A percentile compares a stretch with the other conserved stretches of the same genome.
Conservation (phyloP, 1,284 basidiomycete species). For the Naganishia cerealis region DNA sequence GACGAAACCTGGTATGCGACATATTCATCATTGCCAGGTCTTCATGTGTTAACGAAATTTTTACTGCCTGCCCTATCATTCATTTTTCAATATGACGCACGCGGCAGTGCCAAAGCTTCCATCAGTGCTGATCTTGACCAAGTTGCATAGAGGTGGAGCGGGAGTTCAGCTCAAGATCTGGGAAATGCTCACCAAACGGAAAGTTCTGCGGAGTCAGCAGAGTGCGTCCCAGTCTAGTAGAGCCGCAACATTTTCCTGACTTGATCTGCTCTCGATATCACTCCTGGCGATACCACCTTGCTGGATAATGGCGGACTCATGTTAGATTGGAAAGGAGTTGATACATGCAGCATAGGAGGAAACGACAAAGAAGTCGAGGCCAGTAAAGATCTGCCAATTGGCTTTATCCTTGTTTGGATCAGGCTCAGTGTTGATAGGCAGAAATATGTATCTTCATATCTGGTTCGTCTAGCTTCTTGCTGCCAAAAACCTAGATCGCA, state of each 20-base stretch:
- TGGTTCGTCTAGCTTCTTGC: slow-evolving; percentile 11
- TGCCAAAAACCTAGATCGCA: background rate
- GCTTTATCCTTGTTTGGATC: slow-evolving; percentile 20
- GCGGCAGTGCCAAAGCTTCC: background rate
- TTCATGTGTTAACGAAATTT: background rate
- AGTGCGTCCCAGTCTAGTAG: background rate
- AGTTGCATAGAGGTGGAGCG: slow-evolving; percentile 11
- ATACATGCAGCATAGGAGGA: background rate
- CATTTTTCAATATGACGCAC: background rate
- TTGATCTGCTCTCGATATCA: background rate
- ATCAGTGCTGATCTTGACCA: slow-evolving; percentile 7
- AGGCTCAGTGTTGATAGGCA: slow-evolving; percentile 6
- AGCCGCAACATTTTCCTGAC: background rate
- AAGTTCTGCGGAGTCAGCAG: background rate
- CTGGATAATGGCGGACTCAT: no score
- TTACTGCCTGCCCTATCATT: background rate
- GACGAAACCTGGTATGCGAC: no score
- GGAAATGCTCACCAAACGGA: slow-evolving; percentile 15
- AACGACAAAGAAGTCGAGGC: background rate
- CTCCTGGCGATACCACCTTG: no score
- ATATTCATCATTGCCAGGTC: background rate
- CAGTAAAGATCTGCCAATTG: slow-evolving; percentile 4
- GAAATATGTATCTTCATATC: background rate
- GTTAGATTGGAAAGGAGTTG: background rate
- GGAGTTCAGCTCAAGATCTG: slow-evolving; percentile 9